Evolutionary conservation across 768 basidiomycete genomes (phyloP).

Genomic region (Boletus sensibilis): DNA sequence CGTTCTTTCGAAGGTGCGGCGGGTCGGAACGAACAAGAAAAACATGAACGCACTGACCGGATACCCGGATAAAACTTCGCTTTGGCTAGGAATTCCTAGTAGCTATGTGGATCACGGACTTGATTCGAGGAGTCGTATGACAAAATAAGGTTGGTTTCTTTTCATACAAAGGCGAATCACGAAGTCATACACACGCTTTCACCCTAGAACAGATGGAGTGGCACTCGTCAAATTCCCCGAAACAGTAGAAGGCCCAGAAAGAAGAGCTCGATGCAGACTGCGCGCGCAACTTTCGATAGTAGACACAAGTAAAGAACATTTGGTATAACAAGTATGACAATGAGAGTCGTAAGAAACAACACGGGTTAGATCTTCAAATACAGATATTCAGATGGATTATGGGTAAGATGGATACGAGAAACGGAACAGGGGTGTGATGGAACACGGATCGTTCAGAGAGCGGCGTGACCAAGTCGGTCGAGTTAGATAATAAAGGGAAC

Average conservation of each 20-base stretch:
- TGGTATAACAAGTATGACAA: conserved; percentile 1
- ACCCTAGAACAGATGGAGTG: neutral
- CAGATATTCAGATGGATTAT: neutral
- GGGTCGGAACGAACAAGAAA: no score
- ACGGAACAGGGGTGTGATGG: neutral
- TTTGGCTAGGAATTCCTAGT: neutral
- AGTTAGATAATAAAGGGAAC: conserved; percentile 2
- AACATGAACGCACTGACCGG: neutral
- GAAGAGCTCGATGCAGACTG: neutral
- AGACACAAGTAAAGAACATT: neutral
- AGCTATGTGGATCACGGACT: neutral
- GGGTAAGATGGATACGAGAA: neutral
- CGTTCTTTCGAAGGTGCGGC: neutral
- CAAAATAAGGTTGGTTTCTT: neutral
- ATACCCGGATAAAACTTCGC: neutral
- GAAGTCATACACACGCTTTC: neutral
- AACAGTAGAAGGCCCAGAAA: neutral
- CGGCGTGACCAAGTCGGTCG: neutral
- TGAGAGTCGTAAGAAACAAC: neutral
- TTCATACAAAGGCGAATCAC: neutral
- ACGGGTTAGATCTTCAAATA: conserved; percentile 1
- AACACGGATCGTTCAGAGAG: neutral
- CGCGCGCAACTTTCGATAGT: no score
- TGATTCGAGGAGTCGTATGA: neutral
- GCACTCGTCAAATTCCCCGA: neutral